Evolutionary conservation across 345 rosid species (phyloP).

Genomic region (Citrus inodora): DNA sequence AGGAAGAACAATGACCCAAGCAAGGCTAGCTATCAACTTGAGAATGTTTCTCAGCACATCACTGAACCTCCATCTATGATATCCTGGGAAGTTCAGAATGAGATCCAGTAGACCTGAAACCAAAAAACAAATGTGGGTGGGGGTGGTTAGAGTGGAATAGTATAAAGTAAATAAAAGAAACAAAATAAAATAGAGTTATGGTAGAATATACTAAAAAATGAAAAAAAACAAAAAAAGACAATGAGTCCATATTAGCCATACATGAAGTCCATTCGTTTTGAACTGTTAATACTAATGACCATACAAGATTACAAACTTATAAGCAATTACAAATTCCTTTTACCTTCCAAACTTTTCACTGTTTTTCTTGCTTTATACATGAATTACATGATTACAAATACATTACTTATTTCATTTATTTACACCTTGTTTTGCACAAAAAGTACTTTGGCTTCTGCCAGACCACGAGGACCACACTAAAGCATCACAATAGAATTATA

Average conservation of each 20-base stretch:
- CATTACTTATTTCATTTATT: not conserved
- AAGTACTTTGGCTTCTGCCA: not conserved
- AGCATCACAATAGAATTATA: not conserved
- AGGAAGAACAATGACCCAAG: slow-evolving; percentile 78
- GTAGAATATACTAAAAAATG: not conserved
- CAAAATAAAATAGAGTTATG: not conserved
- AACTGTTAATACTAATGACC: not conserved
- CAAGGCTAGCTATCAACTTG: slow-evolving; percentile 68
- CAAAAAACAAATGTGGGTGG: not conserved
- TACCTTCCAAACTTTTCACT: not conserved
- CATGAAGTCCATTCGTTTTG: not conserved
- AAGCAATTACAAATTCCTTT: not conserved
- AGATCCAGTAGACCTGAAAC: slow-evolving; percentile 80
- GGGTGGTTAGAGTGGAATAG: slow-evolving; percentile 5
- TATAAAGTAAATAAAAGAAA: not conserved
- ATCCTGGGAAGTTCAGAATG: slow-evolving; percentile 89
- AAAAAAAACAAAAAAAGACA: not conserved
- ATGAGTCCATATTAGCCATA: not conserved
- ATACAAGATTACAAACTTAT: not conserved
- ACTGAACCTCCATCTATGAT: slow-evolving; percentile 84
- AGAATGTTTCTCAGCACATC: slow-evolving; percentile 68
- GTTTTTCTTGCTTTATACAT: not conserved
- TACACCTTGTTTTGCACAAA: not conserved
- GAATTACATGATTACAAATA: not conserved
- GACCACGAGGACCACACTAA: not conserved